Evolutionary conservation across 805 yeast genomes (phyloP).

Genomic region (Yarrowia sp.): DNA sequence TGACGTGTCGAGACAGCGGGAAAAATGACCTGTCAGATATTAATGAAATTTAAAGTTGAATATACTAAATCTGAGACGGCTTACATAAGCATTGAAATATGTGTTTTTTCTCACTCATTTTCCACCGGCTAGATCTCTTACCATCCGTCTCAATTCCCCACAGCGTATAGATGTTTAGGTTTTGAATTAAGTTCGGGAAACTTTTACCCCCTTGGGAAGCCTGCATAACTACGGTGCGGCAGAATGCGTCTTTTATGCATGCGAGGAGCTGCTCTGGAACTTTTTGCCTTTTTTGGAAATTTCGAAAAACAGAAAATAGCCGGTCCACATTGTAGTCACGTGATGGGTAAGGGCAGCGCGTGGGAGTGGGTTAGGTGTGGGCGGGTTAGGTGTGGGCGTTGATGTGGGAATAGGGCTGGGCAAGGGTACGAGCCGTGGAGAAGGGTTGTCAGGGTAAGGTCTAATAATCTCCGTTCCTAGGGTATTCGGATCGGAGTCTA

Average conservation of each 20-base stretch:
- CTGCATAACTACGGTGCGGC: constrained; percentile 1
- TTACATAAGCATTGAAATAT: too few relatives aligned
- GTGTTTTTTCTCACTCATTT: too few relatives aligned
- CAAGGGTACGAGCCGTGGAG: neutral
- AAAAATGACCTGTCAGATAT: neutral
- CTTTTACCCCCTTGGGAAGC: constrained; percentile 10
- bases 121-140: too few relatives aligned
- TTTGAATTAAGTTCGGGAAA: neutral
- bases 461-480: constrained; percentile 18
- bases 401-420: neutral
- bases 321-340: neutral
- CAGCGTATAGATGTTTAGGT: constrained; percentile 3
- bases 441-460: neutral
- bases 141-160: neutral
- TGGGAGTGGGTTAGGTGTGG: neutral
- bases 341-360: too few relatives aligned
- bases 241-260: neutral
- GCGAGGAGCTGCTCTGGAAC: constrained; percentile 11
- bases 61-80: too few relatives aligned
- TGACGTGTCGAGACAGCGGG: neutral
- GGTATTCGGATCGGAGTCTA: constrained; percentile 28
- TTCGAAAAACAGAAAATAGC: neutral
- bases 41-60: too few relatives aligned
- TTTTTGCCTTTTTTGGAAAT: constrained; percentile 20
- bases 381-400: neutral